Conservation (phyloP, 139 green algal genomes). For the Tetraselmis striata region DNA sequence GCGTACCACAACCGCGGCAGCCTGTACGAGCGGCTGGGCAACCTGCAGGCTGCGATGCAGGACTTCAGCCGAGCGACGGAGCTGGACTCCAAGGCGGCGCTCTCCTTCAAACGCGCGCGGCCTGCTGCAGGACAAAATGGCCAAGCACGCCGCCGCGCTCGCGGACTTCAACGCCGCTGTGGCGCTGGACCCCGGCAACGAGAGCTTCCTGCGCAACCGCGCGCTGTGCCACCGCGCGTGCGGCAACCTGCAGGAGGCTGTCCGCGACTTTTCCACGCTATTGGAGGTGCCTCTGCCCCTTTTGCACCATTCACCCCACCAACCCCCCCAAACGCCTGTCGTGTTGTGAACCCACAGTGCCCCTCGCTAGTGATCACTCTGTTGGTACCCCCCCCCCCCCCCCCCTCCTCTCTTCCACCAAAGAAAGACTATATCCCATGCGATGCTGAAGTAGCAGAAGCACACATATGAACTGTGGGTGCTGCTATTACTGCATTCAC, state of each 20-base stretch:
- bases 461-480: too few relatives aligned
- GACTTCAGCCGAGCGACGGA: conserved; percentile 47
- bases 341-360: too few relatives aligned
- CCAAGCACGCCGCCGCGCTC: conserved; percentile 23
- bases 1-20: conserved; percentile 67
- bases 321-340: too few relatives aligned
- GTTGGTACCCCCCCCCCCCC: too few relatives aligned
- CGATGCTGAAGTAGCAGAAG: too few relatives aligned
- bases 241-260: conserved; percentile 4
- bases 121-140: conserved; percentile 42
- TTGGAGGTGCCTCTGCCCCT: too few relatives aligned
- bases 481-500: too few relatives aligned
- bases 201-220: conserved; percentile 37
- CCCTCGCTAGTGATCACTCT: too few relatives aligned
- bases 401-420: too few relatives aligned
- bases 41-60: conserved; percentile 39
- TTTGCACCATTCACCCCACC: too few relatives aligned
- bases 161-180: conserved; percentile 36
- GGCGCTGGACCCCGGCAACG: conserved; percentile 33
- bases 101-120: conserved; percentile 38
- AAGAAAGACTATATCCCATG: too few relatives aligned
- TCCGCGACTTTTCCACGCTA: conserved; percentile 21
- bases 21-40: conserved; percentile 58
- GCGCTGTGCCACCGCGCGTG: conserved; percentile 26
- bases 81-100: conserved; percentile 30